These are phyloP conservation scores for Aspergillus novoparasiticus DNA, from an alignment of 2,329 filamentous ascomycete species.

Conservation along the genomic window DNA sequence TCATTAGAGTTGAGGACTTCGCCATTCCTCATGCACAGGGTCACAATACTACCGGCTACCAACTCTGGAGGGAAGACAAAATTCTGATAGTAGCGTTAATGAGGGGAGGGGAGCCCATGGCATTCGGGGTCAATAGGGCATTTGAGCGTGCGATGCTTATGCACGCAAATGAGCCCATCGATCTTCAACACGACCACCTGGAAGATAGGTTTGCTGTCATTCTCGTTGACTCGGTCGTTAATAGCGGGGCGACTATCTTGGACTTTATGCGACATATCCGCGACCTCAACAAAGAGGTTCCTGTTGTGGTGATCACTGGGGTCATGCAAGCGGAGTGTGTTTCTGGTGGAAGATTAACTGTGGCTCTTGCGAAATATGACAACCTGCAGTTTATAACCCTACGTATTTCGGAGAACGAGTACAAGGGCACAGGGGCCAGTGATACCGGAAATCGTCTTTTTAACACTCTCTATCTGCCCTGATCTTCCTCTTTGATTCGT, in stretches of 20 bases:
- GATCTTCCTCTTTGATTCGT: not conserved
- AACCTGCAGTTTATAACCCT: slow-evolving; percentile 53
- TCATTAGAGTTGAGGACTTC: slow-evolving; percentile 54
- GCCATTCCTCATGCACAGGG: slow-evolving; percentile 57
- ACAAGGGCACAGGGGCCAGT: slow-evolving; percentile 53
- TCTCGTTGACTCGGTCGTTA: slow-evolving; percentile 64
- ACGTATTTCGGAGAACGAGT: slow-evolving; percentile 60
- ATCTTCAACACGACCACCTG: slow-evolving; percentile 51
- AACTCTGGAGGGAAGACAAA: slow-evolving; percentile 49
- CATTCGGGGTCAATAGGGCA: slow-evolving; percentile 57
- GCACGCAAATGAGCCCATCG: slow-evolving; percentile 44
- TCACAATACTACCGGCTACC: slow-evolving; percentile 47
- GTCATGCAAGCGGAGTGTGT: slow-evolving; percentile 53
- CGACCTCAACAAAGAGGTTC: slow-evolving; percentile 37
- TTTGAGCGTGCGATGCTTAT: slow-evolving; percentile 57
- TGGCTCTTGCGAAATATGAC: not conserved
- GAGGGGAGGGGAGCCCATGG: slow-evolving; percentile 66
- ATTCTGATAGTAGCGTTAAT: slow-evolving; percentile 64
- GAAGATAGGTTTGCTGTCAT: slow-evolving; percentile 46
- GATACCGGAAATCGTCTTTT: slow-evolving; percentile 65
- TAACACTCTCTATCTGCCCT: slow-evolving; percentile 54
- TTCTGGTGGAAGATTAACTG: slow-evolving; percentile 18
- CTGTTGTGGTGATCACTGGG: slow-evolving; percentile 58
- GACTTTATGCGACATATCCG: slow-evolving; percentile 55
- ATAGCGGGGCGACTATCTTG: slow-evolving; percentile 55